Evolutionary conservation across 2,329 filamentous ascomycete species (phyloP).

Genomic region (Penicillium sp.): DNA sequence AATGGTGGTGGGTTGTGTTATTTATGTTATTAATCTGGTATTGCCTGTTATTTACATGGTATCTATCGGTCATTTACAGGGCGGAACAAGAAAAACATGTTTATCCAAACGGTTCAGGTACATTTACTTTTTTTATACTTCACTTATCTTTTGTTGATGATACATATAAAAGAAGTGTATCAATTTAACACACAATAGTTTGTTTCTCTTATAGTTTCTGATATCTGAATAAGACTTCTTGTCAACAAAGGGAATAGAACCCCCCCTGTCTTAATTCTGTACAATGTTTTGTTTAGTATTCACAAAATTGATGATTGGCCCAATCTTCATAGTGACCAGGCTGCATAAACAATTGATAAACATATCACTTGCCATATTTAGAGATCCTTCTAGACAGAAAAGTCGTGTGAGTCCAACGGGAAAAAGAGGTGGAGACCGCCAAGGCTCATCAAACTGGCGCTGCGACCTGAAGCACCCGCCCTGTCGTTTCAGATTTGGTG

Average conservation of each 20-base stretch:
- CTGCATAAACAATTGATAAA: slow-evolving; percentile 13
- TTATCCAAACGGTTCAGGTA: not conserved
- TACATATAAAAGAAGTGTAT: not conserved
- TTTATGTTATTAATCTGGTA: not conserved
- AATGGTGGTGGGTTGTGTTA: not conserved
- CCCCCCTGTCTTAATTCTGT: not conserved
- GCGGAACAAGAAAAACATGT: not conserved
- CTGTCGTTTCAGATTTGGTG: slow-evolving; percentile 30
- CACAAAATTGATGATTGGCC: slow-evolving; percentile 8
- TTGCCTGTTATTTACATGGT: not conserved
- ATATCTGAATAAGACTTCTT: not conserved
- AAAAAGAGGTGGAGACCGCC: slow-evolving; percentile 15
- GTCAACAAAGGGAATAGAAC: not conserved
- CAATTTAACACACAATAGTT: not conserved
- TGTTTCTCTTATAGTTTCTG: not conserved
- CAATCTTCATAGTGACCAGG: slow-evolving; percentile 12
- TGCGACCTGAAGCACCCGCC: slow-evolving; percentile 35
- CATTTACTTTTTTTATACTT: not conserved
- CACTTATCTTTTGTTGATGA: not conserved
- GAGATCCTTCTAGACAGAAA: slow-evolving; percentile 1
- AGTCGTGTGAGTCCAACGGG: slow-evolving; percentile 6
- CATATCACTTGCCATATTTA: slow-evolving; percentile 15
- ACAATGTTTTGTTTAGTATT: not conserved
- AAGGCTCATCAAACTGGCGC: slow-evolving; percentile 34
- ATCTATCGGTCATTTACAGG: not conserved